Evolutionary conservation across 2,329 filamentous ascomycete genomes (phyloP), one percentile per base, ranked within the genome.

Genomic region (Claviceps sp.): DNA sequence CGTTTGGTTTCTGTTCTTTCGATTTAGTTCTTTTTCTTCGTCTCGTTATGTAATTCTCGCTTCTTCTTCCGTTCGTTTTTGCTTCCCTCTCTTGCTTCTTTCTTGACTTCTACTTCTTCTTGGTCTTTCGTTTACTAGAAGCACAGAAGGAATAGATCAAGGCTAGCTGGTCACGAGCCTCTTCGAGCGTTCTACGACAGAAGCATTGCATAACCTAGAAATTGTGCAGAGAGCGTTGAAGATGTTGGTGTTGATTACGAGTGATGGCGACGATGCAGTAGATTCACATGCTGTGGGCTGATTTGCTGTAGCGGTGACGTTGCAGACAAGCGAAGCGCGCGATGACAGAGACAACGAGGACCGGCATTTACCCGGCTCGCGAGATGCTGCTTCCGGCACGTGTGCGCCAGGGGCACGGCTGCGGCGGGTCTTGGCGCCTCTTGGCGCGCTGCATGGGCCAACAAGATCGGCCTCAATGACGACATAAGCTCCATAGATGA

Each of bases 381-480:
- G 38, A 17, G 23, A 5, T 26, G 23, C 5, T 26, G 23, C 23
- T 26, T 26, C 23, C 37, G 14, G 37, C 5, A 16, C 37, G 37
- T 14, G 14, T 40, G 38, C 9, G 16, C 17, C n/a, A 20, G 14
- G 38, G 16, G n/a, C 38, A 40, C 38, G 16, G 38, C 38, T 40
- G 29, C 3, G 29, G 29, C 29, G 29, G 9, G 29, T 34, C 29
- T 34, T 34, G 29, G 29, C 29, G 29, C 29, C 29, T 34, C 29
- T 34, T 34, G 29, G 29, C 29, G 9, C 29, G 29, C 29, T 34
- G 29, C 29, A 34, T 34, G 29, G 29, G 8, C 29, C 29, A 34
- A 34, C 9, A 34, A 34, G 29, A 34, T 34, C 38, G 16, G n/a
- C 53, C 52, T 54, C 49, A 43, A 55, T 55, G 55, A 57, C 55